Evolutionary conservation across 805 yeast species (phyloP).

Genomic region (Hanseniaspora guilliermondii): DNA sequence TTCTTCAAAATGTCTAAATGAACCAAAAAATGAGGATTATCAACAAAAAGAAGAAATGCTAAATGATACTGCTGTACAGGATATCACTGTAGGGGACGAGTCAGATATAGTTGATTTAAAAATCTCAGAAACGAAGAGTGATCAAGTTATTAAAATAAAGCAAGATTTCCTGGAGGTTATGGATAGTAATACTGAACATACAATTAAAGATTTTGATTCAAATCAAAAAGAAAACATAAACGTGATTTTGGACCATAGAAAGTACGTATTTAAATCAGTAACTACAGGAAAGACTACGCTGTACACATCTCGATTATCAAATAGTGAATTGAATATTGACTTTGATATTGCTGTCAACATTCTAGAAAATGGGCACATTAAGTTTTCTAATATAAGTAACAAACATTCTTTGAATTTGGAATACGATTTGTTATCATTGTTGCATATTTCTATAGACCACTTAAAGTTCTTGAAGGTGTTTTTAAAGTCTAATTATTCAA

Average conservation of each 20-base stretch:
- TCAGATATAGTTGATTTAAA: background rate
- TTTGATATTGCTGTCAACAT: constrained; percentile 6
- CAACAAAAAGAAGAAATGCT: background rate
- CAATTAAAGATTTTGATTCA: background rate
- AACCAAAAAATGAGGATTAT: background rate
- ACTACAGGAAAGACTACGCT: background rate
- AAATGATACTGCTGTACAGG: background rate
- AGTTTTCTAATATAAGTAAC: background rate
- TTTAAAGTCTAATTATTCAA: background rate
- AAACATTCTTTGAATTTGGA: background rate
- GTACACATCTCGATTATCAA: background rate
- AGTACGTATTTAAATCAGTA: constrained; percentile 3
- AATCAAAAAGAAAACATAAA: background rate
- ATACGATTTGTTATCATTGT: background rate
- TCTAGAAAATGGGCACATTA: background rate
- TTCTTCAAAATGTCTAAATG: no score
- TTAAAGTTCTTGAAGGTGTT: background rate
- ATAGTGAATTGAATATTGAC: background rate
- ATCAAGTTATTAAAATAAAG: background rate
- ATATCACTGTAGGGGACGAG: background rate
- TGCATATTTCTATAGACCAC: background rate
- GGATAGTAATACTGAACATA: background rate
- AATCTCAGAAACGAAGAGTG: background rate
- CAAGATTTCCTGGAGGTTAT: background rate
- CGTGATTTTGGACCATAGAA: constrained; percentile 1